phyloP scores from a whole-genome alignment of 2,329 filamentous ascomycete genomes.

The Ophiocordyceps camponoti-floridani region DNA sequence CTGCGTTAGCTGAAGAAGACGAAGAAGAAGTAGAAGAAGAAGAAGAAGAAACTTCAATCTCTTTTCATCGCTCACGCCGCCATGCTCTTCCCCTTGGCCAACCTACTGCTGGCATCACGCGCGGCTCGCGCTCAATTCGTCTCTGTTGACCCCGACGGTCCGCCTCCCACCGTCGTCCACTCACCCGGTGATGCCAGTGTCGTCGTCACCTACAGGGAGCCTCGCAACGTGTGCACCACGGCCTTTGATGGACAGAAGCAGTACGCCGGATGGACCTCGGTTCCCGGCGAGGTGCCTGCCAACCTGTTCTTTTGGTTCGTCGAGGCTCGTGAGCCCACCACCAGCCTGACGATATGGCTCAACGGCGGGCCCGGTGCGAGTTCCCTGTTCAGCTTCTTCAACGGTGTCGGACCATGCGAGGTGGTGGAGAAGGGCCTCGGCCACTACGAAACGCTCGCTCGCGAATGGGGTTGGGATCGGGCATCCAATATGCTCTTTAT shows the following conservation, averaged over 20 bases:
- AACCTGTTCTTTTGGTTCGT: slow-evolving; percentile 36
- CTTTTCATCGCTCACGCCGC: not conserved
- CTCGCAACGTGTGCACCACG: slow-evolving; percentile 43
- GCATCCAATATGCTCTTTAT: slow-evolving; percentile 37
- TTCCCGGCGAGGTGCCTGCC: slow-evolving; percentile 35
- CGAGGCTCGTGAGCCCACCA: slow-evolving; percentile 22
- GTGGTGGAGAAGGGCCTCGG: slow-evolving; percentile 27
- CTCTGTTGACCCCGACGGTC: slow-evolving; percentile 10
- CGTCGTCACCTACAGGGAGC: slow-evolving; percentile 48
- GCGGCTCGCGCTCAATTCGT: slow-evolving; percentile 12
- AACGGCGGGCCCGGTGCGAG: slow-evolving; percentile 50
- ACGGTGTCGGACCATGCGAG: slow-evolving; percentile 37
- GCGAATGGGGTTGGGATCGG: slow-evolving; percentile 49
- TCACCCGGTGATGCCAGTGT: slow-evolving; percentile 47
- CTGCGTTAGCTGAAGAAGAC: not conserved
- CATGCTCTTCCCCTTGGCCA: slow-evolving; percentile 6
- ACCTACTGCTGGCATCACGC: slow-evolving; percentile 4
- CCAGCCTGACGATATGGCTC: slow-evolving; percentile 39
- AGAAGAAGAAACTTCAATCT: not conserved
- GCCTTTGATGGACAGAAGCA: slow-evolving; percentile 48
- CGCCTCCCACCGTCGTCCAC: slow-evolving; percentile 34
- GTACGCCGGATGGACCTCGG: slow-evolving; percentile 50
- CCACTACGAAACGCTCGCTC: slow-evolving; percentile 34
- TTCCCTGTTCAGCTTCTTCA: slow-evolving; percentile 46
- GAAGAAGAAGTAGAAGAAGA: too few species aligned